Conservation (phyloP, 371 early-diverging fungal genomes). For the Apophysomyces ossiformis region DNA sequence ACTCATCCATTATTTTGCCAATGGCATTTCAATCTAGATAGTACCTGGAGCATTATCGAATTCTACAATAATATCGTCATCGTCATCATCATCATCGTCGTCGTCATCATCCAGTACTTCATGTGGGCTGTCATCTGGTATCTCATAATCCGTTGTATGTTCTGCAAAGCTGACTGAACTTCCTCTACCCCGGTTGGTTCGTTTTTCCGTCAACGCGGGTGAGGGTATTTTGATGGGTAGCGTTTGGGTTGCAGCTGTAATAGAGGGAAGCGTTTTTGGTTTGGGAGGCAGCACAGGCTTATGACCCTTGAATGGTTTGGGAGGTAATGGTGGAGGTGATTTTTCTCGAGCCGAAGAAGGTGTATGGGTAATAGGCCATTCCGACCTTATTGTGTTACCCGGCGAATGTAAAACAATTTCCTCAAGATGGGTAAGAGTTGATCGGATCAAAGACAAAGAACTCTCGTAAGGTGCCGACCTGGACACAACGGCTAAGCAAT, state of each 20-base stretch:
- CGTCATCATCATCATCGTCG: slow-evolving; percentile 48
- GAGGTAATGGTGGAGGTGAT: slow-evolving; percentile 44
- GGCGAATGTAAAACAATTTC: slow-evolving; percentile 36
- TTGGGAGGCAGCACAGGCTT: slow-evolving; percentile 14
- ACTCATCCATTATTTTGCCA: not conserved
- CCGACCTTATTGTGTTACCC: slow-evolving; percentile 1
- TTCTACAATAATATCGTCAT: slow-evolving; percentile 41
- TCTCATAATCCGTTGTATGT: slow-evolving; percentile 25
- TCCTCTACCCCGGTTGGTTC: slow-evolving; percentile 38
- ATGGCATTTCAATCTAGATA: not conserved
- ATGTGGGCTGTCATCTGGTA: slow-evolving; percentile 19
- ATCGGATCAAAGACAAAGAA: slow-evolving; percentile 35
- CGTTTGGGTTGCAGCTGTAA: slow-evolving; percentile 4
- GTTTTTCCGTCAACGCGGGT: slow-evolving; percentile 2
- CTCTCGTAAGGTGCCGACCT: slow-evolving; percentile 36
- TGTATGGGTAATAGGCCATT: not conserved
- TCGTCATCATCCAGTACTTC: slow-evolving; percentile 28
- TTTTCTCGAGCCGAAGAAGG: slow-evolving; percentile 10
- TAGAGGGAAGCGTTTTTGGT: slow-evolving; percentile 11
- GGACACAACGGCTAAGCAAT: slow-evolving; percentile 35
- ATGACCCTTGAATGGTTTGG: slow-evolving; percentile 37
- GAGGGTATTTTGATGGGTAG: not conserved
- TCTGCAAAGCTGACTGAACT: slow-evolving; percentile 49
- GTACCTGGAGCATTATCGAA: slow-evolving; percentile 21
- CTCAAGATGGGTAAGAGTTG: slow-evolving; percentile 40